These are phyloP conservation scores for Candida saitoana DNA, from an alignment of 805 yeast species.

Conservation along the genomic window DNA sequence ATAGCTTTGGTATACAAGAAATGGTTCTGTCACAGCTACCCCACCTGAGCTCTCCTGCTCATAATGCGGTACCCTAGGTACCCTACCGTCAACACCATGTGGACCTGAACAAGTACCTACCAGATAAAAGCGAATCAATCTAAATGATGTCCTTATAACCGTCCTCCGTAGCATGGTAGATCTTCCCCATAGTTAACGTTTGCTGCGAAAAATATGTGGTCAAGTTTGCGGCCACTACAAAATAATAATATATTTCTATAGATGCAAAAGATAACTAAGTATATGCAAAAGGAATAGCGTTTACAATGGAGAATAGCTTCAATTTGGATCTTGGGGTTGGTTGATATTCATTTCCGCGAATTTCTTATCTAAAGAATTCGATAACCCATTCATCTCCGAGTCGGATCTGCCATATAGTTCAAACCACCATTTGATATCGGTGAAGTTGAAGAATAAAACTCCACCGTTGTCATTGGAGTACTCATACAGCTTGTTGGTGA, in stretches of 20 bases:
- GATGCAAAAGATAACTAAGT: neutral
- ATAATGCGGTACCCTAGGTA: slow-evolving; percentile 28
- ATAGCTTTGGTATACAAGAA: slow-evolving; percentile 49
- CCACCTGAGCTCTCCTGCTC: slow-evolving; percentile 4
- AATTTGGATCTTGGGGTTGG: neutral
- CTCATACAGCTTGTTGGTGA: slow-evolving; percentile 49
- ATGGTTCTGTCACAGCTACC: slow-evolving; percentile 59
- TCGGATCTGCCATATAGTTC: slow-evolving; percentile 76
- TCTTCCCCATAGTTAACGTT: neutral
- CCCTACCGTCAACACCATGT: slow-evolving; percentile 36
- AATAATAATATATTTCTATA: neutral
- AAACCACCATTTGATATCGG: slow-evolving; percentile 81
- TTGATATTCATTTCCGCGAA: slow-evolving; percentile 35
- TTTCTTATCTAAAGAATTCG: slow-evolving; percentile 37
- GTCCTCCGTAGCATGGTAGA: neutral
- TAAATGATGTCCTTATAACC: neutral
- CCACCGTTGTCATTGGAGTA: slow-evolving; percentile 24
- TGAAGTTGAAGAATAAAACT: slow-evolving; percentile 57
- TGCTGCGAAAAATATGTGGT: slow-evolving; percentile 1
- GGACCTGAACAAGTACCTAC: slow-evolving; percentile 19
- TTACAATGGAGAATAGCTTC: neutral
- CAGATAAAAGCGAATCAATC: neutral
- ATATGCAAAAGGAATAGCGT: neutral
- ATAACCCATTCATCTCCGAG: slow-evolving; percentile 45
- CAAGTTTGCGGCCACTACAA: neutral